Evolutionary conservation across 345 rosid genomes (phyloP).

Genomic region (Linum lewisii): DNA sequence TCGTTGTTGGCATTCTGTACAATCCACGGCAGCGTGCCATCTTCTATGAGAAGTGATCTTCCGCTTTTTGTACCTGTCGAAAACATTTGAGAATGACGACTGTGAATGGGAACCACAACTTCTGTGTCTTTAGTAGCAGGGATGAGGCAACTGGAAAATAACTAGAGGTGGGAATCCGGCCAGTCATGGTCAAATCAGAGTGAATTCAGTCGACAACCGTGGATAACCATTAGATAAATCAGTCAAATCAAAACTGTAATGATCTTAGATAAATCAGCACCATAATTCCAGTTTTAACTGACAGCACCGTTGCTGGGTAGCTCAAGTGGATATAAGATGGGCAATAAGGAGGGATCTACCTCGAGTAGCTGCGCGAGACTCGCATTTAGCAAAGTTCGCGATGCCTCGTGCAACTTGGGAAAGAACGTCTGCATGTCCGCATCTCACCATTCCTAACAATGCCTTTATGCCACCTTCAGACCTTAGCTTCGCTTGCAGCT

Average conservation of each 20-base stretch:
- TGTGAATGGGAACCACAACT: too few species aligned
- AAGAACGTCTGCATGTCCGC: constrained; percentile 31
- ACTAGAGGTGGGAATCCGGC: too few species aligned
- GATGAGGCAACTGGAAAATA: too few species aligned
- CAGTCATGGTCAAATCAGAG: too few species aligned
- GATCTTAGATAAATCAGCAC: too few species aligned
- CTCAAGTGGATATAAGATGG: too few species aligned
- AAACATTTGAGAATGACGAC: background rate
- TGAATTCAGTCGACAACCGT: too few species aligned
- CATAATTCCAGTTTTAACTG: too few species aligned
- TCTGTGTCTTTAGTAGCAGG: too few species aligned
- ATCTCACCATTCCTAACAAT: constrained; percentile 28
- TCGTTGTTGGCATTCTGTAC: constrained; percentile 28
- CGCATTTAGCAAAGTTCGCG: constrained; percentile 29
- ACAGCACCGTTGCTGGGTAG: too few species aligned
- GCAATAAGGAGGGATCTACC: constrained; percentile 9
- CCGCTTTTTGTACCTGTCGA: constrained; percentile 16
- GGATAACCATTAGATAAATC: too few species aligned
- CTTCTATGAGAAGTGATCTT: constrained; percentile 27
- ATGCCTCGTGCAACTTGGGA: constrained; percentile 30
- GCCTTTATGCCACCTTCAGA: constrained; percentile 32
- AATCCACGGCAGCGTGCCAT: constrained; percentile 28
- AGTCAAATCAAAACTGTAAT: too few species aligned
- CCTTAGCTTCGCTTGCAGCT: constrained; percentile 22
- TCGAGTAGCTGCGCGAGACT: constrained; percentile 23